phyloP scores from a whole-genome alignment of 352 stramenopile genomes.

The Phytophthora cryptogea region DNA sequence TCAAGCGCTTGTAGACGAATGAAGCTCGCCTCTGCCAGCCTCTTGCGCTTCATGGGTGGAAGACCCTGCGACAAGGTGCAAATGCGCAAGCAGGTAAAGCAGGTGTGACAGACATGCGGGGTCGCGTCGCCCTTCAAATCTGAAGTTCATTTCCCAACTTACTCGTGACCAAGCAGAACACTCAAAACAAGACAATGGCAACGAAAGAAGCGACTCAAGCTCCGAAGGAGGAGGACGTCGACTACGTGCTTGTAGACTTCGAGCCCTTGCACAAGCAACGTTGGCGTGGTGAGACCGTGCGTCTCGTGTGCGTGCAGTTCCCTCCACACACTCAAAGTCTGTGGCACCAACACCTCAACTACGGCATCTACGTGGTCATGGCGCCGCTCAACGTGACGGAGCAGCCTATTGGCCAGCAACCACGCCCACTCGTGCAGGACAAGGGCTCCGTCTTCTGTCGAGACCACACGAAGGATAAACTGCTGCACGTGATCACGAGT shows the following conservation, averaged over 20 bases:
- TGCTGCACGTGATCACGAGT: constrained; percentile 42
- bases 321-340: constrained; percentile 41
- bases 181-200: neutral
- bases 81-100: neutral
- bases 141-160: neutral
- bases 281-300: constrained; percentile 40
- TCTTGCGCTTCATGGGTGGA: neutral
- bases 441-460: constrained; percentile 52
- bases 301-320: constrained; percentile 44
- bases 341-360: constrained; percentile 56
- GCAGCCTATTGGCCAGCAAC: constrained; percentile 22
- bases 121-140: neutral
- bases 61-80: neutral
- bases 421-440: constrained; percentile 33
- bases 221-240: constrained; percentile 7
- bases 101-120: neutral
- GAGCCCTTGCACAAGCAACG: constrained; percentile 54
- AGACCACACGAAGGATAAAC: constrained; percentile 53
- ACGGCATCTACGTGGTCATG: constrained; percentile 52
- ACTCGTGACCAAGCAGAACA: neutral
- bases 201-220: neutral
- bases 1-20: neutral
- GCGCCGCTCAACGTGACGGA: constrained; percentile 37
- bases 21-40: too few relatives aligned
- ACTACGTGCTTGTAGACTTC: constrained; percentile 50